Conservation (phyloP, 2,329 filamentous ascomycete genomes). For the Pseudogymnoascus sp. region DNA sequence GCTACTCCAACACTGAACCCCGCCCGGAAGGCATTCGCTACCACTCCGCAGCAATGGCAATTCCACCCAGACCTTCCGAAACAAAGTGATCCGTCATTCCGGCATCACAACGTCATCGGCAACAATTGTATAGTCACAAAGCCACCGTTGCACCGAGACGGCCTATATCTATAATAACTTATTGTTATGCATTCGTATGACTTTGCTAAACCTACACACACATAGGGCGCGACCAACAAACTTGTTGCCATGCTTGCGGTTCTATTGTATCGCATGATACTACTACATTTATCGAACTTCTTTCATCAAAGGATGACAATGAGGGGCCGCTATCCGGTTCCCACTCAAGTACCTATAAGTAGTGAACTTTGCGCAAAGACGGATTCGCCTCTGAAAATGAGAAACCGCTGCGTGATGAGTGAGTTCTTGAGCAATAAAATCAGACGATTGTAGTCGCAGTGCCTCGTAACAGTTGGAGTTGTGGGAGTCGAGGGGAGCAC, state of each 20-base stretch:
- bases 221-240: background rate
- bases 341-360: background rate
- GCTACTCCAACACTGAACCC: background rate
- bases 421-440: background rate
- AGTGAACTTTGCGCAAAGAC: background rate
- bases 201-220: background rate
- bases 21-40: background rate
- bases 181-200: background rate
- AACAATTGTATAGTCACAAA: background rate
- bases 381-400: background rate
- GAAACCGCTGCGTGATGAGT: background rate
- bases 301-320: background rate
- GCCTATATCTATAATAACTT: background rate
- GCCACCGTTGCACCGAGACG: background rate
- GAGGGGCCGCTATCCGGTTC: background rate
- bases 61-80: background rate
- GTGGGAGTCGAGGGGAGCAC: too few species aligned
- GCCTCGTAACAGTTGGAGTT: background rate
- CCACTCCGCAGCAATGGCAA: background rate
- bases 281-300: background rate
- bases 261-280: background rate
- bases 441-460: background rate
- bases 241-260: background rate
- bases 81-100: background rate
- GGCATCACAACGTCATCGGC: background rate